A percentile compares a stretch with the other conserved stretches of the same genome.
Conservation (phyloP, 495 filamentous ascomycete species). For the Evansstolkia leycettana region DNA sequence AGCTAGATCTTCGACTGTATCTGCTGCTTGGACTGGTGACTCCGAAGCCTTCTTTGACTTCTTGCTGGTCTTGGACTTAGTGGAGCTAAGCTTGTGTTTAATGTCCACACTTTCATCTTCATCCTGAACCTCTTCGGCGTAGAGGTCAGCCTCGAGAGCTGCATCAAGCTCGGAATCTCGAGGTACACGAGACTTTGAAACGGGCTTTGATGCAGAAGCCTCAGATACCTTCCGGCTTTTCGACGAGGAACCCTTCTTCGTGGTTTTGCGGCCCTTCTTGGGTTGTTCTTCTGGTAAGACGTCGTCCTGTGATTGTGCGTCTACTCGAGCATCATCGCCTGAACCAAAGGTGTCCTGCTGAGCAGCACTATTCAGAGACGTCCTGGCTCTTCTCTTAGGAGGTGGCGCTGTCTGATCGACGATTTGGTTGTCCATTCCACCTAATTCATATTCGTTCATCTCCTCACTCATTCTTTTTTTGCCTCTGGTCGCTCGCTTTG, state of each 20-base stretch:
- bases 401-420: constrained; percentile 28
- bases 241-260: constrained; percentile 31
- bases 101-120: constrained; percentile 14
- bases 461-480: constrained; percentile 59
- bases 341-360: constrained; percentile 12
- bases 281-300: constrained; percentile 12
- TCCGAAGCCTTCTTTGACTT: constrained; percentile 22
- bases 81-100: constrained; percentile 20
- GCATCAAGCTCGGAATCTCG: constrained; percentile 60
- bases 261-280: constrained; percentile 24
- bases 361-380: constrained; percentile 32
- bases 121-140: constrained; percentile 10
- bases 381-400: constrained; percentile 53
- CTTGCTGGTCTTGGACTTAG: constrained; percentile 28
- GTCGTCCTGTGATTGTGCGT: constrained; percentile 11
- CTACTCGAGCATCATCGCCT: constrained; percentile 9
- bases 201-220: constrained; percentile 28
- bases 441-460: constrained; percentile 34
- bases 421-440: constrained; percentile 6
- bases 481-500: constrained; percentile 37
- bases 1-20: constrained; percentile 1
- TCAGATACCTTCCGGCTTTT: constrained; percentile 41
- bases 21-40: constrained; percentile 20
- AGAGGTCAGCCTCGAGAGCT: constrained; percentile 54
- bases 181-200: constrained; percentile 24